These are phyloP conservation scores for Aspergillus latus DNA, from an alignment of 2,329 filamentous ascomycete genomes.

Conservation along the genomic window DNA sequence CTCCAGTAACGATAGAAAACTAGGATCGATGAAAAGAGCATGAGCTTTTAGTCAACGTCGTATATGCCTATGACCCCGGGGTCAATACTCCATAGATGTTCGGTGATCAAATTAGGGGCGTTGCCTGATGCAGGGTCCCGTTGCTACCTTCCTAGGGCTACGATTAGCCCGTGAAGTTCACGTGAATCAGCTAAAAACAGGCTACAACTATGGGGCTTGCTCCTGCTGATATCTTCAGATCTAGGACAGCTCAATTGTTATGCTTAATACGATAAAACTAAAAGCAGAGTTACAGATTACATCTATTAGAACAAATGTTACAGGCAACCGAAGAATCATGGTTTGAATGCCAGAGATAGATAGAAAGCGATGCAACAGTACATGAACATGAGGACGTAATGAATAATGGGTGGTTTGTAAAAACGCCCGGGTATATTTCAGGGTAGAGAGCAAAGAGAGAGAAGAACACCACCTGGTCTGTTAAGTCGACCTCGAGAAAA, in stretches of 20 bases:
- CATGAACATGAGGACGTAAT: background rate
- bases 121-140: conserved; percentile 9
- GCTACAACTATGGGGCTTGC: background rate
- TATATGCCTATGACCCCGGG: background rate
- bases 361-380: background rate
- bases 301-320: background rate
- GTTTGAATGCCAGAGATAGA: background rate
- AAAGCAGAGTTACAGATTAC: background rate
- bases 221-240: background rate
- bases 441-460: conserved; percentile 26
- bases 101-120: background rate
- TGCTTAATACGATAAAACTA: background rate
- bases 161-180: background rate
- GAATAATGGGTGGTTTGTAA: conserved; percentile 1
- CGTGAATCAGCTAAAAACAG: background rate
- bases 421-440: conserved; percentile 40
- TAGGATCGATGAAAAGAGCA: background rate
- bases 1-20: no score
- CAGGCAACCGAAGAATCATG: background rate
- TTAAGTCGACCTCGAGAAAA: conserved; percentile 31
- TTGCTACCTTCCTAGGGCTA: background rate
- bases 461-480: conserved; percentile 33
- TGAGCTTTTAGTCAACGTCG: background rate
- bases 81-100: background rate
- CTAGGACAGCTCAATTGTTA: background rate